Percentiles rank a stretch among this genome's conserved stretches.
Evolutionary conservation across 306 rosid genomes (phyloP).

Genomic region (Corylus avellana): DNA sequence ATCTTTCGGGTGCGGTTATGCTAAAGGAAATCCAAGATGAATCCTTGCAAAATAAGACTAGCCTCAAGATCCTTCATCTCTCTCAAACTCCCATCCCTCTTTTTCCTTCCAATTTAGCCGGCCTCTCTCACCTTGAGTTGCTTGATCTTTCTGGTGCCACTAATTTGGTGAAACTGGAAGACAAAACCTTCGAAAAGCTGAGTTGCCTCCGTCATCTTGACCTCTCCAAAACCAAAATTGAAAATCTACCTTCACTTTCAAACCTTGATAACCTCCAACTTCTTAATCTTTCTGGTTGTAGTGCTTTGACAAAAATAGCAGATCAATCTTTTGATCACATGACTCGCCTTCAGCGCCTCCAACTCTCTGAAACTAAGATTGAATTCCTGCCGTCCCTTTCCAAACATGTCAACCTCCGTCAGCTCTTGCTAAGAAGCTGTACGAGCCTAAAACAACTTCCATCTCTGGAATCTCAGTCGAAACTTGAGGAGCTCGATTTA

Average conservation of each 20-base stretch:
- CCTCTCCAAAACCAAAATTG: no score
- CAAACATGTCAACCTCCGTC: conserved; percentile 13
- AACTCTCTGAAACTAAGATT: conserved; percentile 35
- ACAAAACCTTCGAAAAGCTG: conserved; percentile 19
- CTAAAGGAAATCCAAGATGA: conserved; percentile 25
- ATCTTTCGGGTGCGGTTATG: conserved; percentile 22
- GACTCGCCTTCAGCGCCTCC: conserved; percentile 19
- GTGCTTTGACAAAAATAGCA: background rate
- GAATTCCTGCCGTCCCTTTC: conserved; percentile 15
- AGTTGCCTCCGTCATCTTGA: conserved; percentile 17
- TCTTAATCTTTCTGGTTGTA: background rate
- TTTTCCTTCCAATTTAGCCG: conserved; percentile 12
- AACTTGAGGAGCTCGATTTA: conserved; percentile 35
- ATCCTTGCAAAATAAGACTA: background rate
- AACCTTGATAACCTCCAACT: background rate
- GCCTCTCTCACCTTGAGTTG: conserved; percentile 26
- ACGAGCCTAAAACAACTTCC: conserved; percentile 9
- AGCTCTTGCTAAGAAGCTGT: conserved; percentile 31
- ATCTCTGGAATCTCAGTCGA: background rate
- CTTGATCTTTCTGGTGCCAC: conserved; percentile 28
- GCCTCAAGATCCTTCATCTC: conserved; percentile 33
- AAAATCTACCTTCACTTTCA: no score
- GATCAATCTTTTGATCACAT: conserved; percentile 2
- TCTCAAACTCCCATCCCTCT: conserved; percentile 15
- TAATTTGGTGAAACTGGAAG: conserved; percentile 21